Base-by-base conservation (phyloP, 2,329 filamentous ascomycete species). In the Pyrenochaeta sp. region DNA sequence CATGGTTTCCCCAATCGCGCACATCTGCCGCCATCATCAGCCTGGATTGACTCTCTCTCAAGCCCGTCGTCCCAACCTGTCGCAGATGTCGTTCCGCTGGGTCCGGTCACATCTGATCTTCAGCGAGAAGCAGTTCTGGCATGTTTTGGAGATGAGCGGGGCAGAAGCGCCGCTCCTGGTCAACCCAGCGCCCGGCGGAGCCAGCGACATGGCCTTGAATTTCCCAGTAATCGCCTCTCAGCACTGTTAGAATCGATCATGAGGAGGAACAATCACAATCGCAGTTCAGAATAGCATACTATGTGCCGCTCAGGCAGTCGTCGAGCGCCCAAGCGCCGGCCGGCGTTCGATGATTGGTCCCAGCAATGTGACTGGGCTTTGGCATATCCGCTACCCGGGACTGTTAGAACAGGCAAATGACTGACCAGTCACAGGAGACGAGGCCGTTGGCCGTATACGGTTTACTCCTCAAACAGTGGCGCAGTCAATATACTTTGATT, bases 1-100 rank as follows among this genome's bases (percentile, higher is more conserved):
- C 75, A 78, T 41, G 73, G 63, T 49, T 76, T 75, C 17, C 68
- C 64, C 21, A 77, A 58, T 15, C 76, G 73, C 27, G 61, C 60
- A 40, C 75, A 78, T 52, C 75, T 76, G 36, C 23, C 23, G 15
- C 11, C n/a, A 23, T 39, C 36, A 39, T 39, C 36, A 39, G 36
- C n/a, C 30, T 18, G 12, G n/a, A 21, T 14, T 49, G 14, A 15
- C 27, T 11, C 14, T 35, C 29, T n/a, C 14, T 12, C n/a, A 17
- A n/a, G 40, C 40, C 23, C 7, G 40, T 41, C 32, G 21, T 36
- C 30, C 30, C 48, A 44, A 68, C 60, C 67, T 54, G 50, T 73
- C 69, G 59, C 70, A 73, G 12, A 66, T 67, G 30, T 68, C 62
- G 21, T 51, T 51, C 17, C 63, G 48, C 41, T 68, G 61, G 7